Evolutionary conservation across 2,329 filamentous ascomycete genomes (phyloP).

Genomic region (Podosphaera aphanis): DNA sequence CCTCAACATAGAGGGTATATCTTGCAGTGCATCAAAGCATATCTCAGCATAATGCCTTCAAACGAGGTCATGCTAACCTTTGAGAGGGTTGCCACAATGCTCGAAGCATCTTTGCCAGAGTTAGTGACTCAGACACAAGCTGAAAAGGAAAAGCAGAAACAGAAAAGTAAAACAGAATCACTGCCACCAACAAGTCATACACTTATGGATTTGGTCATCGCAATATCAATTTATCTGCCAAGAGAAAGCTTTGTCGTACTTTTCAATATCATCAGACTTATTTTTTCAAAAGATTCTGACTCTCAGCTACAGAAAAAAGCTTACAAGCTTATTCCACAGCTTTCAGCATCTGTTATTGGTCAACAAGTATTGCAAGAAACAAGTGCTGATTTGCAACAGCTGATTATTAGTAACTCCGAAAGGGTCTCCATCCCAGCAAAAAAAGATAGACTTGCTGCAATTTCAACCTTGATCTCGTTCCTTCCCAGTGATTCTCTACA

Average conservation of each 20-base stretch:
- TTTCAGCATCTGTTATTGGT: conserved; percentile 61
- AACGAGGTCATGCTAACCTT: conserved; percentile 73
- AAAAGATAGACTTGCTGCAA: conserved; percentile 64
- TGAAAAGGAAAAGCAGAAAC: conserved; percentile 36
- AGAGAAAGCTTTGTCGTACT: conserved; percentile 63
- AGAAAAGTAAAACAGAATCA: conserved; percentile 32
- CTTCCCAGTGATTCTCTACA: conserved; percentile 59
- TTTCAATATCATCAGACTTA: conserved; percentile 65
- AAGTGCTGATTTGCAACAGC: conserved; percentile 53
- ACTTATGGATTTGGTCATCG: conserved; percentile 88
- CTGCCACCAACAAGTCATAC: conserved; percentile 89
- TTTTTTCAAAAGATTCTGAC: conserved; percentile 62
- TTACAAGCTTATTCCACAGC: conserved; percentile 85
- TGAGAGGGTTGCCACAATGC: conserved; percentile 60
- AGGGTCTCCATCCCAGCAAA: conserved; percentile 72
- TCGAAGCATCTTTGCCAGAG: conserved; percentile 45
- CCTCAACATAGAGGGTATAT: conserved; percentile 81
- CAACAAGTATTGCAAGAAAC: conserved; percentile 53
- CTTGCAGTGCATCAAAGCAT: conserved; percentile 82
- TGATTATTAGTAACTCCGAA: conserved; percentile 57
- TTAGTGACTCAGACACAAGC: conserved; percentile 37
- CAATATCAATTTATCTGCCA: conserved; percentile 82
- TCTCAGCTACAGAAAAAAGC: conserved; percentile 96
- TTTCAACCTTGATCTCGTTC: conserved; percentile 57
- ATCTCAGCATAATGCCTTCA: conserved; percentile 63